Evolutionary conservation across 768 basidiomycete genomes (phyloP).

Genomic region (Suillus subluteus): DNA sequence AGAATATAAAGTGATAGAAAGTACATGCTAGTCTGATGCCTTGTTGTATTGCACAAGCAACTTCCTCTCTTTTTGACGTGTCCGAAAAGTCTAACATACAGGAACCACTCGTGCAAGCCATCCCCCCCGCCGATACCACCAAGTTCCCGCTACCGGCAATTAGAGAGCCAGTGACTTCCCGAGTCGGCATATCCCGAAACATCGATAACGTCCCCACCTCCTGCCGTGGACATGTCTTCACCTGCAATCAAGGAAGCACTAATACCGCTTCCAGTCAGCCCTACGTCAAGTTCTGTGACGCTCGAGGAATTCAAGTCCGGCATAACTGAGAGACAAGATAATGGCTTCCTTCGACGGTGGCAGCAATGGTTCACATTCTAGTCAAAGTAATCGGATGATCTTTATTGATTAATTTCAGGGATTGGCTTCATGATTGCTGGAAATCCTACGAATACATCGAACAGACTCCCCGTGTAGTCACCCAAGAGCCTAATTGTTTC

Average conservation of each 20-base stretch:
- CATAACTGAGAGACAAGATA: constrained; percentile 9
- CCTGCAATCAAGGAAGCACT: neutral
- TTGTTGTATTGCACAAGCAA: neutral
- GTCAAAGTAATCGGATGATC: neutral
- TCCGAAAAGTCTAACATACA: neutral
- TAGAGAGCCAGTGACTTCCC: neutral
- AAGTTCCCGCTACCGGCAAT: neutral
- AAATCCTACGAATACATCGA: constrained; percentile 4
- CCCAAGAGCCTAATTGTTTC: neutral
- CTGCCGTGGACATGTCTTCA: neutral
- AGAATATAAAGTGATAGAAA: constrained; percentile 2
- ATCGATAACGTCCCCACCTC: neutral
- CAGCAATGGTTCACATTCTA: constrained; percentile 7
- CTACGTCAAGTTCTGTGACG: neutral
- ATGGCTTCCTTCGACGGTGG: constrained; percentile 13
- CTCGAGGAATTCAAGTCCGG: neutral
- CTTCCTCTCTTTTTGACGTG: constrained; percentile 1
- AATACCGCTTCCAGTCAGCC: neutral
- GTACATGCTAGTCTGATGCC: neutral
- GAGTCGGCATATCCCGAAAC: neutral
- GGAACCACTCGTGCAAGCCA: neutral
- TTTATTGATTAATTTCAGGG: constrained; percentile 11
- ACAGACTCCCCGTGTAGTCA: neutral
- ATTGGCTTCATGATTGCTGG: constrained; percentile 4
- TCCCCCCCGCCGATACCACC: neutral